These are phyloP conservation scores for Mycena maculata DNA, from an alignment of 768 basidiomycete genomes.

Conservation along the genomic window DNA sequence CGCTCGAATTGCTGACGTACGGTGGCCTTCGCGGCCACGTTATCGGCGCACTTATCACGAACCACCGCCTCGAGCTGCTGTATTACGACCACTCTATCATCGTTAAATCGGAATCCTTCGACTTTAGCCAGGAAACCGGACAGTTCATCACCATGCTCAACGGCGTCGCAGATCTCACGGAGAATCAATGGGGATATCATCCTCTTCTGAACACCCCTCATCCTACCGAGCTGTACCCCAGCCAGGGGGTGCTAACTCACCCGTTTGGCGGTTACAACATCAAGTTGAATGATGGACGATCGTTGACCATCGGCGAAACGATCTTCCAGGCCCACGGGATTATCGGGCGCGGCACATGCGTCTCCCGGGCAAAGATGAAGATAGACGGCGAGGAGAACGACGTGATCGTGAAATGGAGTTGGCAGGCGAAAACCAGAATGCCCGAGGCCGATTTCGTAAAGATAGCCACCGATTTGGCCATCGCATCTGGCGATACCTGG, in stretches of 20 bases:
- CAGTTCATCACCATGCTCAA: constrained; percentile 25
- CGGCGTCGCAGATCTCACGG: constrained; percentile 9
- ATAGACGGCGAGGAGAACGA: background rate
- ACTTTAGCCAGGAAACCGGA: constrained; percentile 12
- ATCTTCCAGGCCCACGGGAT: constrained; percentile 16
- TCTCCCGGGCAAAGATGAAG: constrained; percentile 8
- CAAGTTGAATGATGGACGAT: background rate
- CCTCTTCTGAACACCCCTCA: background rate
- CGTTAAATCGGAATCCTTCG: constrained; percentile 28
- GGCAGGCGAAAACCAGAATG: constrained; percentile 8
- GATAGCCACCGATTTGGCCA: constrained; percentile 3
- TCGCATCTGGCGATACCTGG: background rate
- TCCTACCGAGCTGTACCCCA: background rate
- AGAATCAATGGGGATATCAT: constrained; percentile 14
- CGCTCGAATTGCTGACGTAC: constrained; percentile 39
- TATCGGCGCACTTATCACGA: constrained; percentile 32
- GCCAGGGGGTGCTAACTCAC: background rate
- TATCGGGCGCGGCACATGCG: constrained; percentile 24
- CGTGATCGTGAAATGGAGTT: constrained; percentile 24
- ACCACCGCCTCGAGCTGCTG: constrained; percentile 35
- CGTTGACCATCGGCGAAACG: background rate
- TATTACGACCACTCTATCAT: constrained; percentile 35
- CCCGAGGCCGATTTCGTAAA: constrained; percentile 7
- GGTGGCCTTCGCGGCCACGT: constrained; percentile 38
- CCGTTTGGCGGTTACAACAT: background rate